phyloP scores from a whole-genome alignment of 1,284 basidiomycete genomes.

The Macrocystidia cucumis region DNA sequence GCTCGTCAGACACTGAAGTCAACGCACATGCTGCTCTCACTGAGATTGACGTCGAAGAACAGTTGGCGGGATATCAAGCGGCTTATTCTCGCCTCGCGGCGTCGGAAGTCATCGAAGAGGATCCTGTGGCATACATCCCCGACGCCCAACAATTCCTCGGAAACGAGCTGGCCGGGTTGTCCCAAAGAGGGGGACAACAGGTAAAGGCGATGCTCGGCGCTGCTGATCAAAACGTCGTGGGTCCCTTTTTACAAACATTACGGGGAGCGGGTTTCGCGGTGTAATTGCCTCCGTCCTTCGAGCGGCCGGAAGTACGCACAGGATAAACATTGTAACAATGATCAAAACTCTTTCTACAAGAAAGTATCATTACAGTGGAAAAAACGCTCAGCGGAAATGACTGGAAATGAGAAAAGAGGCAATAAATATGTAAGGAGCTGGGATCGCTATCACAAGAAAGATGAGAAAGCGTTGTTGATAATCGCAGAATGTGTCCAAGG shows the following conservation, averaged over 20 bases:
- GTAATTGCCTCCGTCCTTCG: no score
- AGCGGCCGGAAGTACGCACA: no score
- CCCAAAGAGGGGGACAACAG: conserved; percentile 21
- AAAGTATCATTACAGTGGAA: no score
- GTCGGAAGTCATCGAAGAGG: conserved; percentile 46
- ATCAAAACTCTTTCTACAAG: no score
- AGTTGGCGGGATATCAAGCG: conserved; percentile 86
- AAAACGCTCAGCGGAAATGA: no score
- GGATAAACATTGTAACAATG: no score
- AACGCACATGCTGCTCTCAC: conserved; percentile 63
- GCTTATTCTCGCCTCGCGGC: conserved; percentile 90
- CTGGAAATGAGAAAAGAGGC: no score
- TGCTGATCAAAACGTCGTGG: conserved; percentile 25
- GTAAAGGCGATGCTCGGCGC: conserved; percentile 28
- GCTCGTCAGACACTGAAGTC: conserved; percentile 37
- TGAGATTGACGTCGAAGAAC: conserved; percentile 85
- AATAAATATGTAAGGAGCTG: no score
- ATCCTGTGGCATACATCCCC: conserved; percentile 54
- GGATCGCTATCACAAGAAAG: no score
- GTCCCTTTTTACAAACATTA: conserved; percentile 37
- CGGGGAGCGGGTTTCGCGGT: conserved; percentile 28
- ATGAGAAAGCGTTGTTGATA: no score
- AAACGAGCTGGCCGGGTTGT: conserved; percentile 28
- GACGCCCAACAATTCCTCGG: conserved; percentile 49
- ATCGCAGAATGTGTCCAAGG: no score